phyloP scores from a whole-genome alignment of 352 stramenopile genomes.

The Phytophthora boehmeriae region DNA sequence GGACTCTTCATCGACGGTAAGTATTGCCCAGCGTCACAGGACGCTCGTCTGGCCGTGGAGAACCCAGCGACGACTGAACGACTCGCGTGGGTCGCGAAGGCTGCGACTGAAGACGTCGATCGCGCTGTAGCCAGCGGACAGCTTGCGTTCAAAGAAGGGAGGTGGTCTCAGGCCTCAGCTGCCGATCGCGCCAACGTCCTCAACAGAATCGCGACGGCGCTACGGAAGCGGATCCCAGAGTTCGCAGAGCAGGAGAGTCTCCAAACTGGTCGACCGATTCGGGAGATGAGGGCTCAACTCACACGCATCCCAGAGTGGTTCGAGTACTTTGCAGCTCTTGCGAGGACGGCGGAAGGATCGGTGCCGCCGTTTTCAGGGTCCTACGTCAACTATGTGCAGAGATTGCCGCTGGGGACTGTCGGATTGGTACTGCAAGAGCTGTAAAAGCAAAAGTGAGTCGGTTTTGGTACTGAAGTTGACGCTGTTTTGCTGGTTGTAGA shows the following conservation, averaged over 20 bases:
- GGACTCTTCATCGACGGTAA: slow-evolving; percentile 52
- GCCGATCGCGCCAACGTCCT: slow-evolving; percentile 46
- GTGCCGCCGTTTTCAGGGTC: slow-evolving; percentile 62
- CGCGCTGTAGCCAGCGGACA: slow-evolving; percentile 37
- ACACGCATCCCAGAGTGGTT: slow-evolving; percentile 73
- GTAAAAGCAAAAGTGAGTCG: background rate
- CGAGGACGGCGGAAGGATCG: slow-evolving; percentile 67
- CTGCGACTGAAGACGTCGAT: slow-evolving; percentile 41
- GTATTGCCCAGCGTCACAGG: slow-evolving; percentile 33
- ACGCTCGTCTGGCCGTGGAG: slow-evolving; percentile 39
- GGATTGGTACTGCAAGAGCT: slow-evolving; percentile 34
- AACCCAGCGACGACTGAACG: slow-evolving; percentile 55
- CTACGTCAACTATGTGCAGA: slow-evolving; percentile 65
- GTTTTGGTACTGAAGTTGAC: background rate
- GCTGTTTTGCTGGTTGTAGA: slow-evolving; percentile 30
- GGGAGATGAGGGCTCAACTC: slow-evolving; percentile 64
- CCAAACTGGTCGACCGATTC: slow-evolving; percentile 64
- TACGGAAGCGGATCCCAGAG: slow-evolving; percentile 46
- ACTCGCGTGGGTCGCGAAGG: slow-evolving; percentile 43
- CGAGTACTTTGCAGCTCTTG: slow-evolving; percentile 83
- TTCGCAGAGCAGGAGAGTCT: slow-evolving; percentile 65
- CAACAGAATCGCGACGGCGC: slow-evolving; percentile 39
- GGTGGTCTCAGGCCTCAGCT: slow-evolving; percentile 38
- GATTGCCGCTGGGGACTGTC: slow-evolving; percentile 66
- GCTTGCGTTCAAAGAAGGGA: slow-evolving; percentile 35